A percentile compares a stretch with the other conserved stretches of the same genome.
Conservation (phyloP, 805 yeast species). For the Starmerella cellae region DNA sequence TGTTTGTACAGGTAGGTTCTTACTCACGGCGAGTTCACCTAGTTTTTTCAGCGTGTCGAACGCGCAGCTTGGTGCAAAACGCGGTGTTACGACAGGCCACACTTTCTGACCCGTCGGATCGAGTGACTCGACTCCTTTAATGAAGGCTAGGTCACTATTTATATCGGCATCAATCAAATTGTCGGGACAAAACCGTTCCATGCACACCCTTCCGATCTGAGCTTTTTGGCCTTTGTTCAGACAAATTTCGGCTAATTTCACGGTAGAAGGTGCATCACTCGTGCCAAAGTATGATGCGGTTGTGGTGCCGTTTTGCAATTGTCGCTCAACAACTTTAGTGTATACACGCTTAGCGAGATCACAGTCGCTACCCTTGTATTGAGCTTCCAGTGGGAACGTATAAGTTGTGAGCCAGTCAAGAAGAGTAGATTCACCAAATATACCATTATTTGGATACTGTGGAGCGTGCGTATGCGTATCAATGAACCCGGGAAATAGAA, state of each 20-base stretch:
- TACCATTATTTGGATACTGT: conserved; percentile 68
- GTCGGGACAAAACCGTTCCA: conserved; percentile 72
- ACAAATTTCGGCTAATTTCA: conserved; percentile 60
- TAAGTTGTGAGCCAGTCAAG: conserved; percentile 79
- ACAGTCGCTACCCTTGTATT: conserved; percentile 39
- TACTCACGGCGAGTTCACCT: conserved; percentile 41
- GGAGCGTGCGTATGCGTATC: conserved; percentile 81
- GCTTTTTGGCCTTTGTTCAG: conserved; percentile 68
- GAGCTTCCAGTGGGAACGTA: conserved; percentile 79
- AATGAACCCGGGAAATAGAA: conserved; percentile 70
- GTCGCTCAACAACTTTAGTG: conserved; percentile 49
- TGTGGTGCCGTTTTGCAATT: conserved; percentile 75
- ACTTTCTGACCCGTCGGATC: conserved; percentile 44
- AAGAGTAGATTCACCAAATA: conserved; percentile 73
- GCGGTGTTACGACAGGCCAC: conserved; percentile 72
- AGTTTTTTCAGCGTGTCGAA: conserved; percentile 46
- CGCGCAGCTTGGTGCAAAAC: conserved; percentile 86
- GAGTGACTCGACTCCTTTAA: conserved; percentile 40
- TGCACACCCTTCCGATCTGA: conserved; percentile 83
- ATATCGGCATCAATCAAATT: conserved; percentile 44
- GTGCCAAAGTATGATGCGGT: conserved; percentile 88
- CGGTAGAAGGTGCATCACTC: conserved; percentile 63
- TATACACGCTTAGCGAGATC: conserved; percentile 47
- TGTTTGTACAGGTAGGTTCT: conserved; percentile 62
- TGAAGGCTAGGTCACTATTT: conserved; percentile 40